A percentile compares a stretch with the other conserved stretches of the same genome.
phyloP scores from a whole-genome alignment of 2,329 filamentous ascomycete species.

The Neocatenulostroma microsporum region DNA sequence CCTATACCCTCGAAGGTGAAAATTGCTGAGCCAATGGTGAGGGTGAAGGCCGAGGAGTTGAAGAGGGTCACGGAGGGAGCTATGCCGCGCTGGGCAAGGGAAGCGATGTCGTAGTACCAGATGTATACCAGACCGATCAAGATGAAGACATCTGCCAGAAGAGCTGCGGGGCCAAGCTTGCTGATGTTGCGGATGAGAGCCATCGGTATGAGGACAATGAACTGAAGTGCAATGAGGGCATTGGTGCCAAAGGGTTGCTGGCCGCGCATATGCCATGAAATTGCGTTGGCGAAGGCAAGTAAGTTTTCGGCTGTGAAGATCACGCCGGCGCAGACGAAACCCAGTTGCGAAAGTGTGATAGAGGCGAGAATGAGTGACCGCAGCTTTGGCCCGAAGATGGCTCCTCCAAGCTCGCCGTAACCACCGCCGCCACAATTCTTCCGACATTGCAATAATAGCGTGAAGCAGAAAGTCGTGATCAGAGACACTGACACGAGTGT shows the following conservation, averaged over 20 bases:
- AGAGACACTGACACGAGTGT: conserved; percentile 58
- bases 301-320: conserved; percentile 73
- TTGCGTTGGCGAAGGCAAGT: conserved; percentile 57
- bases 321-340: conserved; percentile 69
- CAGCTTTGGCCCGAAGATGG: conserved; percentile 56
- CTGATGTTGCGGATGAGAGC: conserved; percentile 67
- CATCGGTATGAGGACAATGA: conserved; percentile 57
- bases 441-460: conserved; percentile 61
- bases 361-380: conserved; percentile 60
- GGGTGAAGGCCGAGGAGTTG: conserved; percentile 60
- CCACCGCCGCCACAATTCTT: conserved; percentile 55
- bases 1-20: conserved; percentile 76
- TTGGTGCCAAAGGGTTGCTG: conserved; percentile 47
- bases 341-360: conserved; percentile 66
- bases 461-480: conserved; percentile 63
- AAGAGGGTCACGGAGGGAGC: conserved; percentile 58
- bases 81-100: conserved; percentile 50
- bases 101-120: conserved; percentile 60
- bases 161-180: conserved; percentile 60
- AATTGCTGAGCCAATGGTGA: conserved; percentile 65
- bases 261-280: conserved; percentile 38
- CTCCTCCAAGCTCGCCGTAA: conserved; percentile 65
- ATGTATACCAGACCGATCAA: conserved; percentile 64
- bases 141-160: conserved; percentile 66
- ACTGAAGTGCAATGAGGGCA: conserved; percentile 58